Evolutionary conservation across 495 filamentous ascomycete genomes (phyloP), one percentile per base, ranked within the genome.

Genomic region (Stereocaulon alpinum): DNA sequence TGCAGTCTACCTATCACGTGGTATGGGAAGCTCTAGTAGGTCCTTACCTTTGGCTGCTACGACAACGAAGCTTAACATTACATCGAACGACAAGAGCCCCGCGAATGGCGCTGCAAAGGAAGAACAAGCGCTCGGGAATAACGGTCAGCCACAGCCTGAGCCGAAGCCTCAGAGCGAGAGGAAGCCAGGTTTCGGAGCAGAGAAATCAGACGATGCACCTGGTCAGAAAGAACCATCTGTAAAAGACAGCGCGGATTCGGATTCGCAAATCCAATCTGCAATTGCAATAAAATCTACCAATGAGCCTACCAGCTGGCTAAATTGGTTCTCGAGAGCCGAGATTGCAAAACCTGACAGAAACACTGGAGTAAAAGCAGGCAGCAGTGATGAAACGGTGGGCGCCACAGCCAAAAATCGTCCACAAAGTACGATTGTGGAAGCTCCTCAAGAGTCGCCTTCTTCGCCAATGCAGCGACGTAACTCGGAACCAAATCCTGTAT

Each of bases 91-190:
- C 54, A 55, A 67, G 48, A 71, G 63, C 40, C 76, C 78, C 32
- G 60, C 76, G 15, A 73, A 71, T 11, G 75, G 20, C 32, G 79
- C 29, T 86, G 83, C 83, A 64, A 84, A 34, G 80, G 78, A 56
- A 84, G 57, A 48, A 50, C 29, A 42, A 29, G 6, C 12, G 6
- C 2, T 18, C 12, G 20, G 3, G 14, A 42, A 57, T 29, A 32
- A 58, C 1, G 27, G 20, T 27, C 12, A 29, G 6, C 20, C 20
- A 12, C 47, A 24, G 1, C 3, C 4, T 49, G 56, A 41, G 14
- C 18, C 0, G 1, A 32, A 50, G 10, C 0, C 4, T 12, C 30
- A 14, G 9, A 41, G 17, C 11, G 44, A 17, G n/a, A 5, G 6
- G 7, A 58, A 29, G 32, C 34, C 14, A 18, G 3, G 1, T 20